A percentile compares a stretch with the other conserved stretches of the same genome.
Conservation (phyloP, 129 eudicot genomes). For the Tanacetum coccineum region DNA sequence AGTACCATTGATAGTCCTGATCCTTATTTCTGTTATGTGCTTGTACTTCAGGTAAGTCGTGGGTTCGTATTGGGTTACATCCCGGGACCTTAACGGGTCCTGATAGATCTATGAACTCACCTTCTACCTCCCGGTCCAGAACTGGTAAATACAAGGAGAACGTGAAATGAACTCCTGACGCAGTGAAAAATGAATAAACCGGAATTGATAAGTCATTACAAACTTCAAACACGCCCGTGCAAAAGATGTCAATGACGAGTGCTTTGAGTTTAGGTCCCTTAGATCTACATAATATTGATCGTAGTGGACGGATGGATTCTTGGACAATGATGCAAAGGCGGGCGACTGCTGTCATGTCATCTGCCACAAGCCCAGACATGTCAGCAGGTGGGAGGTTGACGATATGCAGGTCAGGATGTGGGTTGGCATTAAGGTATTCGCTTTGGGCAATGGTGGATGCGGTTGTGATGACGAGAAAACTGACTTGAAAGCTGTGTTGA, state of each 20-base stretch:
- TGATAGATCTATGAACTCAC: constrained; percentile 43
- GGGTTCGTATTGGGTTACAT: constrained; percentile 27
- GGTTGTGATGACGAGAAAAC: constrained; percentile 41
- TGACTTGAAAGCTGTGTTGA: constrained; percentile 35
- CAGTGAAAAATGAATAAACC: constrained; percentile 38
- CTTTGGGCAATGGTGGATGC: constrained; percentile 25
- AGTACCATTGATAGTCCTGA: constrained; percentile 37
- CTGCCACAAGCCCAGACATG: constrained; percentile 20
- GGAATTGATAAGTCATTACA: constrained; percentile 37
- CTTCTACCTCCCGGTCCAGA: constrained; percentile 37
- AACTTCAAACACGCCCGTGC: constrained; percentile 32
- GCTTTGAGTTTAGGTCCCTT: constrained; percentile 25
- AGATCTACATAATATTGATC: constrained; percentile 11
- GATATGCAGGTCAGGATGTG: constrained; percentile 33
- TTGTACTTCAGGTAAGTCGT: constrained; percentile 31
- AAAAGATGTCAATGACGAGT: constrained; percentile 41
- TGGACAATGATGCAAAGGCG: constrained; percentile 21
- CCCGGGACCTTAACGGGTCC: constrained; percentile 44
- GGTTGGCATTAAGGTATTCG: constrained; percentile 27
- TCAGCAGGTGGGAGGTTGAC: constrained; percentile 41
- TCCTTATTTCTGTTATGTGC: constrained; percentile 25
- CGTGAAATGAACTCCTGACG: constrained; percentile 25
- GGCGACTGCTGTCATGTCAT: constrained; percentile 7
- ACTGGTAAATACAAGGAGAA: constrained; percentile 39
- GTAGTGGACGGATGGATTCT: constrained; percentile 37